phyloP scores from a whole-genome alignment of 306 rosid genomes.

The Clitoria ternatea region DNA sequence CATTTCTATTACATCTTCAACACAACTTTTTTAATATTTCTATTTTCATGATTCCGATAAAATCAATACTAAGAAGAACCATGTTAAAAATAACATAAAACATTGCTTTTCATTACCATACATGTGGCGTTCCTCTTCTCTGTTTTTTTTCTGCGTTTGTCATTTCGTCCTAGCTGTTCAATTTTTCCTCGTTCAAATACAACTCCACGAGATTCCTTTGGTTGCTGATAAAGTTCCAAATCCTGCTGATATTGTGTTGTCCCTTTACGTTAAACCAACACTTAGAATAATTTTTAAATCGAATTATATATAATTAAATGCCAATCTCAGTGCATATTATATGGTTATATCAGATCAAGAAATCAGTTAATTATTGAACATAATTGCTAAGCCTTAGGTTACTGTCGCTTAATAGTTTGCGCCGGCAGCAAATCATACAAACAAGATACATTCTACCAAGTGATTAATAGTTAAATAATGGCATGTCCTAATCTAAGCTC shows the following conservation, averaged over 20 bases:
- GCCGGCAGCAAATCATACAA: slow-evolving; percentile 42
- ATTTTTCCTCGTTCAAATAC: slow-evolving; percentile 33
- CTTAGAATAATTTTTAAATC: neutral
- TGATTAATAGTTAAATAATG: slow-evolving; percentile 24
- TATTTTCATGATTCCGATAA: neutral
- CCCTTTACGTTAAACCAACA: slow-evolving; percentile 39
- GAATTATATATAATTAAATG: slow-evolving; percentile 3
- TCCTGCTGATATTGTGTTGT: slow-evolving; percentile 30
- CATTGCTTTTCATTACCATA: neutral
- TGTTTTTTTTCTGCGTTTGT: neutral
- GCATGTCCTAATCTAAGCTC: slow-evolving; percentile 30
- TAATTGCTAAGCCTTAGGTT: slow-evolving; percentile 20
- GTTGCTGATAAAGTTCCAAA: slow-evolving; percentile 31
- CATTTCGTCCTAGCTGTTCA: slow-evolving; percentile 32
- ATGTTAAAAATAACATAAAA: neutral
- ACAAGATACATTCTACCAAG: slow-evolving; percentile 34
- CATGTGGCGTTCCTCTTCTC: neutral
- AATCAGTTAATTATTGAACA: slow-evolving; percentile 25
- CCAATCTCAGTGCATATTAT: slow-evolving; percentile 38
- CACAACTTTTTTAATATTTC: neutral
- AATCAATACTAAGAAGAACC: neutral
- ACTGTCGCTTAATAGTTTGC: slow-evolving; percentile 38
- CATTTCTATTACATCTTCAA: neutral
- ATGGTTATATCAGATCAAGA: slow-evolving; percentile 11
- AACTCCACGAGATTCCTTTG: slow-evolving; percentile 48